Base-by-base conservation (phyloP, 176 grass and related monocot genomes). In the Carex myosuroides region DNA sequence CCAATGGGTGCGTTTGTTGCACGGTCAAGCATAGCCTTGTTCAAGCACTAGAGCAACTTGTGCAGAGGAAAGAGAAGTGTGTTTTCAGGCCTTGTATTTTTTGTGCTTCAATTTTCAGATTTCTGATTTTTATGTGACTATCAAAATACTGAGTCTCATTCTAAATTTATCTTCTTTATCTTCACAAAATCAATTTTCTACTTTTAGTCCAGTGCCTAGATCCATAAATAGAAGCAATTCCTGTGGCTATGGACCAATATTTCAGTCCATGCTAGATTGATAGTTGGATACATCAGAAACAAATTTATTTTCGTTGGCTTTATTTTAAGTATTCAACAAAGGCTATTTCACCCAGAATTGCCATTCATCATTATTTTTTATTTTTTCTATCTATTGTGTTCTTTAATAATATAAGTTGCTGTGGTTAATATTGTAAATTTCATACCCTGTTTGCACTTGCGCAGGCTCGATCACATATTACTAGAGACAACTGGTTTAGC, bases 381-480 rank as follows among this genome's bases (percentile, higher is more conserved):
- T 24, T 50, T 50, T 52, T 13, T 13, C 44, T 48, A 74, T 24
- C 20, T 24, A 74, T 50, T 13, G 10, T 74, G 41, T 24, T 52
- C 26, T 12, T 74, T 74, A 22, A 48, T 74, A 24, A 52, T 50
- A 64, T 32, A 66, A 8, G 14, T 76, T 30, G 54, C 2, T 76
- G 30, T 0, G 13, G 72, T 12, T 24, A 48, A 52, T 20, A 16
- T 53, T 65, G 16, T 65, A 26, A 64, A 66, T 66, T 82, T 8
- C 11, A 54, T 68, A 65, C 68, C 21, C 17, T 56, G 13, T 78
- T 82, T 79, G 21, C 26, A 85, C 21, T 88, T 16, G 26, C 64
- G 78, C 86, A 98, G 96, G 88, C 94, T 98, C 80, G 96, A 98
- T 88, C 91, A 98, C 75, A 95, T 98, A 86, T 92, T 98, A 89